These are phyloP conservation scores for Starmerella tilneyi DNA, from an alignment of 805 yeast genomes.

Conservation along the genomic window DNA sequence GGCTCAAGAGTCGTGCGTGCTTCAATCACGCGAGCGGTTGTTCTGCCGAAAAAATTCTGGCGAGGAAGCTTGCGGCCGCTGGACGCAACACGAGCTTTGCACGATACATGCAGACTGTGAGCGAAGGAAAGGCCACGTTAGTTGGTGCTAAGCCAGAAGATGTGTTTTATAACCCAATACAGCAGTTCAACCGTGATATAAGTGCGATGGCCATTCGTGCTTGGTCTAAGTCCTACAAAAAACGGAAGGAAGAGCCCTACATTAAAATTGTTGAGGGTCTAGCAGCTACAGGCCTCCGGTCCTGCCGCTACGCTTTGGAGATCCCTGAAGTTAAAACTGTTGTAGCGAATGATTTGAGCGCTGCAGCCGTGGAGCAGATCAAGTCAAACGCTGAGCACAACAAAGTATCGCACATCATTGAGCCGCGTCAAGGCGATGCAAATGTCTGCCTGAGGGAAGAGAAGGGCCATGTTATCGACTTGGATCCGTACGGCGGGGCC, in stretches of 20 bases:
- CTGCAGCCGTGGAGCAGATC: constrained; percentile 77
- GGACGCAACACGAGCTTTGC: neutral
- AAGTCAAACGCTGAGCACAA: constrained; percentile 61
- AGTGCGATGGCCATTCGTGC: constrained; percentile 78
- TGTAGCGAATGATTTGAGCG: constrained; percentile 81
- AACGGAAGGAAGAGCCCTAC: constrained; percentile 34
- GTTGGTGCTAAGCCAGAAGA: constrained; percentile 69
- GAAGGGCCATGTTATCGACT: constrained; percentile 73
- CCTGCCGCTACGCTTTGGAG: constrained; percentile 87
- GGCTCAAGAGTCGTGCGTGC: neutral
- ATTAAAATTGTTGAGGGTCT: constrained; percentile 77
- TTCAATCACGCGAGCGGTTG: no score
- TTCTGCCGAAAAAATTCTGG: neutral
- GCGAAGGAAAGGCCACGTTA: constrained; percentile 78
- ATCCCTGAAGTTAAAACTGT: constrained; percentile 63
- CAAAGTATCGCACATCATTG: constrained; percentile 45
- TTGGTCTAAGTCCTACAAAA: constrained; percentile 55
- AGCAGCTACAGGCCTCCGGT: constrained; percentile 90
- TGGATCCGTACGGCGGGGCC: constrained; percentile 97
- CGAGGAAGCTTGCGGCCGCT: neutral
- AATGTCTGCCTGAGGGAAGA: constrained; percentile 57
- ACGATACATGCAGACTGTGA: constrained; percentile 23
- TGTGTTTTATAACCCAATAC: constrained; percentile 93
- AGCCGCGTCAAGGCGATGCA: constrained; percentile 81
- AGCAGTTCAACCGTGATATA: constrained; percentile 90